Conservation (phyloP, 2,329 filamentous ascomycete species). For the Microsporum audouinii region DNA sequence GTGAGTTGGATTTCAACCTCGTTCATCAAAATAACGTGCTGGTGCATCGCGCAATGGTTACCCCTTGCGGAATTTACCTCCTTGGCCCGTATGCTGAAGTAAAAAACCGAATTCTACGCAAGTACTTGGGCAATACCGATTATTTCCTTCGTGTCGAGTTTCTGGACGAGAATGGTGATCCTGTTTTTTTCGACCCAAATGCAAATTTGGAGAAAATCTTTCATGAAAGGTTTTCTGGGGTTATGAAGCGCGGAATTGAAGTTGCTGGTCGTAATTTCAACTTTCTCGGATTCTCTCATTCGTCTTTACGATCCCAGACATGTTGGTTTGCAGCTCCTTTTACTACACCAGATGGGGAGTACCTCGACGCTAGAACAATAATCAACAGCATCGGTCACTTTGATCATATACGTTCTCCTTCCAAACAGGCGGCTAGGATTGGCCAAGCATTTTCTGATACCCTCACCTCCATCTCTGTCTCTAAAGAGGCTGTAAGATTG, state of each 20-base stretch:
- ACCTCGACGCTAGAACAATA: slow-evolving; percentile 28
- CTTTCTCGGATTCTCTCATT: slow-evolving; percentile 71
- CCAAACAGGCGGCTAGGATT: slow-evolving; percentile 49
- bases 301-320: slow-evolving; percentile 59
- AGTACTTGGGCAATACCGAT: slow-evolving; percentile 48
- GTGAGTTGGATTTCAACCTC: neutral
- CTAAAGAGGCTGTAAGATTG: slow-evolving; percentile 15
- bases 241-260: slow-evolving; percentile 49
- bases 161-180: slow-evolving; percentile 59
- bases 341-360: slow-evolving; percentile 17
- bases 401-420: slow-evolving; percentile 40
- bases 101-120: slow-evolving; percentile 60
- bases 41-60: slow-evolving; percentile 48
- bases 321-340: slow-evolving; percentile 50
- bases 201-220: slow-evolving; percentile 42
- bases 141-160: slow-evolving; percentile 62
- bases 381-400: slow-evolving; percentile 42
- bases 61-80: slow-evolving; percentile 44
- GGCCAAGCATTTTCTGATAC: slow-evolving; percentile 66
- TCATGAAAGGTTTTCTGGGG: slow-evolving; percentile 47
- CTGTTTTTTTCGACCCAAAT: slow-evolving; percentile 46
- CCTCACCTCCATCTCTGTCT: slow-evolving; percentile 47
- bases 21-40: slow-evolving; percentile 33
- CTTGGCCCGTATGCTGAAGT: slow-evolving; percentile 46
- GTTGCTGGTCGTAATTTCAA: slow-evolving; percentile 53